A percentile compares a stretch with the other conserved stretches of the same genome.
phyloP scores from a whole-genome alignment of 495 filamentous ascomycete species.

The Lasiosphaeriaceae sp. region DNA sequence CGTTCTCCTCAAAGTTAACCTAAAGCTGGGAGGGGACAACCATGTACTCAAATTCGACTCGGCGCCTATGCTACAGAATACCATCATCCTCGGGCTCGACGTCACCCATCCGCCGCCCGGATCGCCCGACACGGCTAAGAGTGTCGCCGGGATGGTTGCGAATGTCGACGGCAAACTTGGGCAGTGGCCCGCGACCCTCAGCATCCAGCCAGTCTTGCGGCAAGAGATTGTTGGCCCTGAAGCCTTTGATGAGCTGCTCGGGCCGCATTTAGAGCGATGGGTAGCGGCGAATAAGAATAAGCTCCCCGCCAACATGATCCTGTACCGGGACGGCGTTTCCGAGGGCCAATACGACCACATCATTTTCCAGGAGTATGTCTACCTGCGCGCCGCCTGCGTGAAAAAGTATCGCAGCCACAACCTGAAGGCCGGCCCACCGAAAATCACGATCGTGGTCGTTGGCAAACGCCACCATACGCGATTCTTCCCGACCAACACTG shows the following conservation, averaged over 20 bases:
- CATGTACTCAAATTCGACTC: not conserved
- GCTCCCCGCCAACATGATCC: slow-evolving; percentile 63
- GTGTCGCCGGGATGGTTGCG: slow-evolving; percentile 7
- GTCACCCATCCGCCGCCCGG: slow-evolving; percentile 1
- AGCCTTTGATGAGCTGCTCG: not conserved
- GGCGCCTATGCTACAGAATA: not conserved
- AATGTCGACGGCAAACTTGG: not conserved
- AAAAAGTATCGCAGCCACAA: not conserved
- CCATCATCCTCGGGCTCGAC: not conserved
- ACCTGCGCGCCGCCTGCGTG: slow-evolving; percentile 6
- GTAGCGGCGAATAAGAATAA: slow-evolving; percentile 37
- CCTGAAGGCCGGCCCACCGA: slow-evolving; percentile 26
- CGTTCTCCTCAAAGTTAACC: not conserved
- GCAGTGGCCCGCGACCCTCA: slow-evolving; percentile 3
- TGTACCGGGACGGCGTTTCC: slow-evolving; percentile 85
- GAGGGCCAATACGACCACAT: slow-evolving; percentile 70
- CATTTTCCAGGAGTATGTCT: slow-evolving; percentile 41
- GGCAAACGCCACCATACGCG: slow-evolving; percentile 85
- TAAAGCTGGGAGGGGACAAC: not conserved
- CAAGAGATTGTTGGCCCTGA: not conserved
- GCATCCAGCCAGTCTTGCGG: not conserved
- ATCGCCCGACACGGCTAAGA: not conserved
- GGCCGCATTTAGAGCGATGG: slow-evolving; percentile 37
- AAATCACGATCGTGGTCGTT: slow-evolving; percentile 55
- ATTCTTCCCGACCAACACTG: slow-evolving; percentile 52